Base-by-base conservation (phyloP, 352 stramenopile genomes). In the Phytophthora fragariae region DNA sequence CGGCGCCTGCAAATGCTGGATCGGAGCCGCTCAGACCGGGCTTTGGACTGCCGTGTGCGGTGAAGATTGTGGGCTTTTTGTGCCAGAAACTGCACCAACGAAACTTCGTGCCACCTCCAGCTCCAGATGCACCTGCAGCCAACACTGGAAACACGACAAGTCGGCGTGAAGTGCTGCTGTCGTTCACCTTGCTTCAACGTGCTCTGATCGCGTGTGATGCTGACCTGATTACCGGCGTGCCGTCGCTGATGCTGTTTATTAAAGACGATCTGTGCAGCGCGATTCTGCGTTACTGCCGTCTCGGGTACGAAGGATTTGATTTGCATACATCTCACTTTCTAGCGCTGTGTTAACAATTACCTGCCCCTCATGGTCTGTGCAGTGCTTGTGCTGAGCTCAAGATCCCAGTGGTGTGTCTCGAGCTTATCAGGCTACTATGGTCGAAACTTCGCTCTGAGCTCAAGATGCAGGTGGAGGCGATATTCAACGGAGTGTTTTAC, bases 181-280 rank as follows among this genome's bases (percentile, higher is more conserved):
- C 88, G 1, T 89, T 96, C 62, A 85, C 73, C 44, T 74, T 96
- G 12, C 66, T 96, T 3, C 75, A 91, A 19, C 77, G 76, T 8
- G 76, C 80, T 35, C 68, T 96, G 15, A 72, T 89, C 5, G 70
- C 82, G 9, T 92, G 83, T 55, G 83, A 93, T 41, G 79, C 75
- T 6, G 65, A 80, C 8, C 58, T 83, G 50, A 75, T 95, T 53
- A 80, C 74, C 6, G 59, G 73, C 3, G 85, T 87, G 17, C 86
- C 85, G 21, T 91, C 90, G 49, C 70, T 96, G 5, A 89, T 95
- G 80, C 63, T 92, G 14, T 94, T 95, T 44, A 86, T 94, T 56
- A 92, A 96, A 68, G 90, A 96, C 65, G 90, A 96, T 50, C 65
- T 96, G 29, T 95, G 90, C 49, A 89, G 84, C 41, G 82, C 84